Percentiles rank a stretch among this genome's conserved stretches.
Evolutionary conservation across 2,329 filamentous ascomycete species (phyloP).

Genomic region (Gnomoniopsis sp.): DNA sequence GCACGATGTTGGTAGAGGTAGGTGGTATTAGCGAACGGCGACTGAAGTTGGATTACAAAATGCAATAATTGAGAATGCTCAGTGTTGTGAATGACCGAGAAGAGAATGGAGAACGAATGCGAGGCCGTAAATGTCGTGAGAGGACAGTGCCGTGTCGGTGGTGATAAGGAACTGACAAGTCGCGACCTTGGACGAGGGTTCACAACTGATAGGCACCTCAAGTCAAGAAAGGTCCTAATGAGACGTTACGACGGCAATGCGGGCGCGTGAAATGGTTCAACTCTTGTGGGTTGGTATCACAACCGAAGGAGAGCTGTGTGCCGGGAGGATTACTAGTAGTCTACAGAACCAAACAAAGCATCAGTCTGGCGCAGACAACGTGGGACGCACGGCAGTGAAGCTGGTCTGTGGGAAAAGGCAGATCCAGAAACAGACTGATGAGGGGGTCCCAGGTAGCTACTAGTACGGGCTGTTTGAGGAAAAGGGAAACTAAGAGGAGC

Average conservation of each 20-base stretch:
- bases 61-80: not conserved
- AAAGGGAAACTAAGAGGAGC: not conserved
- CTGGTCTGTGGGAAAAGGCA: not conserved
- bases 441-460: not conserved
- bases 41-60: not conserved
- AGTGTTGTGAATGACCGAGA: not conserved
- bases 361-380: not conserved
- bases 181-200: too few species aligned
- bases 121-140: not conserved
- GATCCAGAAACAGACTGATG: not conserved
- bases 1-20: too few species aligned
- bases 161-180: too few species aligned
- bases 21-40: not conserved
- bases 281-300: too few species aligned
- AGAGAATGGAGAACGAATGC: not conserved
- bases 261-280: too few species aligned
- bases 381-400: not conserved
- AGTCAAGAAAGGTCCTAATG: too few species aligned
- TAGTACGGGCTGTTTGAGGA: not conserved
- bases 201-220: too few species aligned
- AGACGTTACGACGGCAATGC: not conserved
- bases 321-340: not conserved
- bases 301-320: too few species aligned
- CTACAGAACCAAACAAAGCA: not conserved
- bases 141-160: too few species aligned